Base-by-base conservation (phyloP, 257 asterid genomes). In the Ilex aquifolium region DNA sequence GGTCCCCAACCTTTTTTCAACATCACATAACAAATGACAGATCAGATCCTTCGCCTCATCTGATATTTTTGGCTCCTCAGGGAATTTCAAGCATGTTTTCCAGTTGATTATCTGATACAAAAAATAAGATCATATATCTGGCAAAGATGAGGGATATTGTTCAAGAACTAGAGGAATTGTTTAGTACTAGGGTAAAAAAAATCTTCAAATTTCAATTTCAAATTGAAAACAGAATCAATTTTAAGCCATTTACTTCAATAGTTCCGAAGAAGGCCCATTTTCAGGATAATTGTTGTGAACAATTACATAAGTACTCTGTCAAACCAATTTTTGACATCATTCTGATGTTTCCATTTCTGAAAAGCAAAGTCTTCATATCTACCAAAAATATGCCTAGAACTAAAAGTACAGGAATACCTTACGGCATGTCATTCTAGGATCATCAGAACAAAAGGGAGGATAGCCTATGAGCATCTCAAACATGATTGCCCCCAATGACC, bases 361-460 rank as follows among this genome's bases (percentile, higher is more conserved):
- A 5, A 44, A 15, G 11, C 21, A 11, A 3, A 2, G 10, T 12
- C n/a, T 1, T 46, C 6, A 6, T 2, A 6, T 46, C 52, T 14
- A 11, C 52, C 52, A 46, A 10, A 46, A 46, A 14, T 12, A 46
- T 11, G 13, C 52, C 14, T 3, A 46, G n/a, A 10, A 11, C 4
- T 14, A 51, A 60, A 51, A 61, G 58, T 17, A 31, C n/a, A 36
- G 13, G 12, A 58, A 29, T 79, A 92, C 99, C 99, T 92, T 92
- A 68, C 99, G 99, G 57, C 99, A 92, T 30, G 99, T 85, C 87
- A 89, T 81, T 77, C 97, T 87, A 44, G 95, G 97, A 75, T 92
- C 97, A 73, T 92, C 99, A 21, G 99, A 92, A 60, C 97, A 92
- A 74, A 92, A 92, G 12, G 99, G 99, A 64, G 99, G 97, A 73